phyloP scores from a whole-genome alignment of 805 yeast species.

The Candida insectorum region DNA sequence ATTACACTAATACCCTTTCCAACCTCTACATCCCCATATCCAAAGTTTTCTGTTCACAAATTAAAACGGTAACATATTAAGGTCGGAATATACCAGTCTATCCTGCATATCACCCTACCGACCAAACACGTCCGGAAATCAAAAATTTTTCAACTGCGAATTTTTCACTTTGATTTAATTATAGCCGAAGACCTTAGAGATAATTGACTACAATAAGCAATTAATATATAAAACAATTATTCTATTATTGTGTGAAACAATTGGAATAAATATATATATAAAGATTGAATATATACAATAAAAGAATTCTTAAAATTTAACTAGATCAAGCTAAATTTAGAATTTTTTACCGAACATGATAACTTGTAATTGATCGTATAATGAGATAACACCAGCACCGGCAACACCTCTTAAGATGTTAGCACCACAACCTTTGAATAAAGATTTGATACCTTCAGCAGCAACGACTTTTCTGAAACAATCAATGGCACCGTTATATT shows the following conservation, averaged over 20 bases:
- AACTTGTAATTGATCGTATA: conserved; percentile 96
- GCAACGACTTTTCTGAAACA: conserved; percentile 90
- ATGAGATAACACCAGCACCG: conserved; percentile 98
- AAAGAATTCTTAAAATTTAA: conserved; percentile 2
- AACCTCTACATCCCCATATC: no score
- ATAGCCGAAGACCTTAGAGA: no score
- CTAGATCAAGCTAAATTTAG: conserved; percentile 9
- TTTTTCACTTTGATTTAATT: no score
- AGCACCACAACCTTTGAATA: conserved; percentile 99
- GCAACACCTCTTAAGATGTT: conserved; percentile 99
- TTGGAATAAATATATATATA: conserved; percentile 10
- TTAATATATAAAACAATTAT: conserved; percentile 3
- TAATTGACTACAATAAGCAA: no score
- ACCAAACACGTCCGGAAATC: no score
- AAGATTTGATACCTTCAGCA: conserved; percentile 89
- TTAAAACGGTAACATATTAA: no score
- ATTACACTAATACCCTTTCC: no score
- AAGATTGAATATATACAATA: conserved; percentile 11
- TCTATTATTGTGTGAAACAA: conserved; percentile 12
- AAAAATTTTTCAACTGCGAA: no score
- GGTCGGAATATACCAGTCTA: no score
- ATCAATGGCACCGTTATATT: conserved; percentile 93
- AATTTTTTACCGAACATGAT: conserved; percentile 95
- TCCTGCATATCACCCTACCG: no score
- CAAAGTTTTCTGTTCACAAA: no score